Evolutionary conservation across 345 rosid genomes (phyloP).

Genomic region (Microthlaspi erraticum): DNA sequence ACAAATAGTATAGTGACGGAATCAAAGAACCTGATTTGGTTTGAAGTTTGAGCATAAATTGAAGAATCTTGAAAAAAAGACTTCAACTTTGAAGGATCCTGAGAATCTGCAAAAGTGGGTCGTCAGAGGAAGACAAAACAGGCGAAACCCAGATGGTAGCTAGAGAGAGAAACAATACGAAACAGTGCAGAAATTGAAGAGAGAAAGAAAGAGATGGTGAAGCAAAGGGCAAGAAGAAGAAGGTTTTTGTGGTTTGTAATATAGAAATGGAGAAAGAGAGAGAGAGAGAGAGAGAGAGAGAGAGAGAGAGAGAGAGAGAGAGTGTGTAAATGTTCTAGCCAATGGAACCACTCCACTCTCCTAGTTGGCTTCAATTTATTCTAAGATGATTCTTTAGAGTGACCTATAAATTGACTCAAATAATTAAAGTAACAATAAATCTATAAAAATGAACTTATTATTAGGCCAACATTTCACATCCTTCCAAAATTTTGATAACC

Average conservation of each 20-base stretch:
- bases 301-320: constrained; percentile 11
- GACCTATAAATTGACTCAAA: constrained; percentile 24
- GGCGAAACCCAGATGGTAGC: constrained; percentile 4
- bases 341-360: constrained; percentile 46
- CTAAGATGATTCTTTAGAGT: constrained; percentile 20
- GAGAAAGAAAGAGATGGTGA: constrained; percentile 23
- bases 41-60: constrained; percentile 21
- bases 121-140: constrained; percentile 19
- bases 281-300: constrained; percentile 6
- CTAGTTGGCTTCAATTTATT: constrained; percentile 44
- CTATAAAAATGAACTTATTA: neutral
- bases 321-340: constrained; percentile 23
- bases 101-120: constrained; percentile 33
- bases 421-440: neutral
- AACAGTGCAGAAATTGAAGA: constrained; percentile 13
- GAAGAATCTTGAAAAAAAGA: constrained; percentile 27
- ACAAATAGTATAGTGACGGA: constrained; percentile 14
- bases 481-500: constrained; percentile 36
- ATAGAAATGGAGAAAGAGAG: constrained; percentile 21
- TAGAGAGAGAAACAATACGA: constrained; percentile 24
- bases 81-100: constrained; percentile 35
- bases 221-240: constrained; percentile 33
- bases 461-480: constrained; percentile 23
- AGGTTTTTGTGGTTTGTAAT: constrained; percentile 37
- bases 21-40: constrained; percentile 42